Conservation (phyloP, 192 early-diverging fungal species). For the Backusella liffmaniae region DNA sequence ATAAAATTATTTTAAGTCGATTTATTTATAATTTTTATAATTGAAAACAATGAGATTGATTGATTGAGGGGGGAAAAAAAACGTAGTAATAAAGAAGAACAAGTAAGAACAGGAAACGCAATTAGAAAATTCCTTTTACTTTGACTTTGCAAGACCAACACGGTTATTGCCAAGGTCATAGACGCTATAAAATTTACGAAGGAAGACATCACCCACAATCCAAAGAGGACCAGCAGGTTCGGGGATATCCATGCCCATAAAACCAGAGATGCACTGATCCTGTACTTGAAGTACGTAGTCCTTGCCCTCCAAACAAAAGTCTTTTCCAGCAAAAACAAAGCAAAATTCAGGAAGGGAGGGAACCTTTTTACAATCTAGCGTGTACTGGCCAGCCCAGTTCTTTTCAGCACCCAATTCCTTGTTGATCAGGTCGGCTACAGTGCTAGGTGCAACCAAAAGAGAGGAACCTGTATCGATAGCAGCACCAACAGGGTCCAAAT, state of each 20-base stretch:
- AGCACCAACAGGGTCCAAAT: conserved; percentile 65
- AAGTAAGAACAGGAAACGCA: background rate
- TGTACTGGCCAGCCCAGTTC: conserved; percentile 82
- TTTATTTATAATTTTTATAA: background rate
- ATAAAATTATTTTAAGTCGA: background rate
- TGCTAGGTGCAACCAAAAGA: conserved; percentile 76
- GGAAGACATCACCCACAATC: conserved; percentile 84
- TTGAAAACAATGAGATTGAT: background rate
- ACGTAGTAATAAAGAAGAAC: background rate
- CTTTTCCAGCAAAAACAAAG: conserved; percentile 60
- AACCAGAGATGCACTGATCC: conserved; percentile 71
- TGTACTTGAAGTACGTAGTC: conserved; percentile 70
- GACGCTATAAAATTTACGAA: conserved; percentile 79
- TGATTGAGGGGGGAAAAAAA: background rate
- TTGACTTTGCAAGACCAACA: conserved; percentile 61
- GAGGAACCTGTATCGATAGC: conserved; percentile 95
- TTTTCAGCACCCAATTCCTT: conserved; percentile 90
- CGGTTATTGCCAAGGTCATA: conserved; percentile 69
- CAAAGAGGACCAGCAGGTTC: conserved; percentile 72
- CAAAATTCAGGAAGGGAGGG: conserved; percentile 77
- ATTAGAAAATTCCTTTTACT: background rate
- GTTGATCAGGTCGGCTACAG: conserved; percentile 89
- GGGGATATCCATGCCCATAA: conserved; percentile 94
- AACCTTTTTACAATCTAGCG: conserved; percentile 76
- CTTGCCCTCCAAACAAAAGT: conserved; percentile 54